Evolutionary conservation across 768 basidiomycete genomes (phyloP), one percentile per base, ranked within the genome.

Genomic region (Pleurotus salmoneostramineus): DNA sequence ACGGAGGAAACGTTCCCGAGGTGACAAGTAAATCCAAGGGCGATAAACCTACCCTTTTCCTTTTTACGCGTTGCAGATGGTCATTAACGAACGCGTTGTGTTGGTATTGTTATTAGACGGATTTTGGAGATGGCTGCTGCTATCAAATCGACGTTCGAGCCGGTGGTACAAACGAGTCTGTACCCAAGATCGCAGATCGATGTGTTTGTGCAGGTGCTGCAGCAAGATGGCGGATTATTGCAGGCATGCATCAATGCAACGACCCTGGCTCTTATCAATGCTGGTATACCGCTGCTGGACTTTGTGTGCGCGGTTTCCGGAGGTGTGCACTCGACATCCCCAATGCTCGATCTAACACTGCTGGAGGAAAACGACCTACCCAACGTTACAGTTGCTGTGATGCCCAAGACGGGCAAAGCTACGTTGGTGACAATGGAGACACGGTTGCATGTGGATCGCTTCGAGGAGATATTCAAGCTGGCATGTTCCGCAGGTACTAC

Each of bases 181-280:
- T 98, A 97, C 73, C 96, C 96, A 17, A 87, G 97, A 50, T 91
- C 91, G 35, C 88, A 95, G 69, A 97, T 99, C 69, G 93, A 96
- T 72, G 87, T 99, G 60, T 91, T 87, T 71, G 80, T 99, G 5
- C 94, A 96, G 70, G 87, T 99, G 32, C 75, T 97, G 40, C 92
- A 97, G 63, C 91, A 95, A 68, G 97, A 99, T 65, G 97, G 97
- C 42, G 92, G 92, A 0, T 77, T 98, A 43, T 80, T 98, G 21
- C 89, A 92, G 57, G 87, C 95, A 4, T 89, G 93, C 62, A 91
- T 99, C 66, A 99, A 98, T 68, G 95, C 88, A 35, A 94, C 95
- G 3, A 97, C 95, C 5, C 82, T 99, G 43, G 94, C 96, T 0
- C 83, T 99, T 33, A 83, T 91, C 64, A 86, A 83, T 52, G 94